Percentiles rank a stretch among this genome's conserved stretches.
These are phyloP conservation scores for Trichoderma sp. DNA, from an alignment of 2,329 filamentous ascomycete species.

Conservation along the genomic window DNA sequence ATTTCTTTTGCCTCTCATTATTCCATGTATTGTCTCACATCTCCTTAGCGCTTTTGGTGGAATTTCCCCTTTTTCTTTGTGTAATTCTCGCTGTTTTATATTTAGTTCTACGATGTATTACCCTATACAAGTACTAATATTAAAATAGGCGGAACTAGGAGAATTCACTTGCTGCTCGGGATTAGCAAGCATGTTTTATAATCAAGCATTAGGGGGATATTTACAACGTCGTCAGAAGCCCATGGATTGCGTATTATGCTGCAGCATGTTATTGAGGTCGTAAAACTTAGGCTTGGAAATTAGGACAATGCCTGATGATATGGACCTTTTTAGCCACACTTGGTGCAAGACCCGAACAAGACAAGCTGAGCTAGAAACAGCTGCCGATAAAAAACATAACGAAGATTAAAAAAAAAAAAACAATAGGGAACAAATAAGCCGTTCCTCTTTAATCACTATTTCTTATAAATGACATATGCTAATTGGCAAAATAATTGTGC, in stretches of 20 bases:
- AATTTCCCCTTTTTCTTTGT: background rate
- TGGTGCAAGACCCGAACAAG: background rate
- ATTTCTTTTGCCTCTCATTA: too few species aligned
- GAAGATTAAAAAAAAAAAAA: background rate
- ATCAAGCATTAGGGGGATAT: background rate
- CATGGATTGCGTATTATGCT: background rate
- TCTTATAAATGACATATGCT: too few species aligned
- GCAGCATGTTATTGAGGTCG: background rate
- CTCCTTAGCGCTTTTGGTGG: background rate
- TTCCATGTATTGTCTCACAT: background rate
- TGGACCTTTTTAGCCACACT: background rate
- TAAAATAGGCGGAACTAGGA: background rate
- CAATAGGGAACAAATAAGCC: too few species aligned
- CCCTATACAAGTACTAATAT: background rate
- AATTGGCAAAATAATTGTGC: too few species aligned
- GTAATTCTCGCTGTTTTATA: too few species aligned
- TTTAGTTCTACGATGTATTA: background rate
- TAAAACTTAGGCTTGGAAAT: background rate
- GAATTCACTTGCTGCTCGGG: background rate
- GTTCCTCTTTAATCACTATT: too few species aligned
- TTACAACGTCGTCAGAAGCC: background rate
- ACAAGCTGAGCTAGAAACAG: background rate
- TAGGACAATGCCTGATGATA: background rate
- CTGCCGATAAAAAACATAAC: background rate
- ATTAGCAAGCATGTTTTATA: background rate